Conservation (phyloP, 192 early-diverging fungal genomes). For the Linnemannia exigua region DNA sequence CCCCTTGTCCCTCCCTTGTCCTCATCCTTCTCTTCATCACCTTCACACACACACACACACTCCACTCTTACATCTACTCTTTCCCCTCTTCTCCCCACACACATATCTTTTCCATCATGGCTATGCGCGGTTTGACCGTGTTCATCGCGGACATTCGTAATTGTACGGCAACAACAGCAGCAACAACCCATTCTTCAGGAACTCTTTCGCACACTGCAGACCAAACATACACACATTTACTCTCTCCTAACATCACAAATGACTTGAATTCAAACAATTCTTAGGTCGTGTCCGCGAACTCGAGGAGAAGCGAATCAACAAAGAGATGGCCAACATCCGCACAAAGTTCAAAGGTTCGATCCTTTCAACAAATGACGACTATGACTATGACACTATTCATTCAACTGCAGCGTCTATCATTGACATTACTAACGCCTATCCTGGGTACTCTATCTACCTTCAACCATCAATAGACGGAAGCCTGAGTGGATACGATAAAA, state of each 20-base stretch:
- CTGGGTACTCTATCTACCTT: too few relatives aligned
- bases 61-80: neutral
- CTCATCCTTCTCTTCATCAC: neutral
- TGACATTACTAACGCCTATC: neutral
- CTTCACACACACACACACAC: neutral
- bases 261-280: neutral
- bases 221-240: neutral
- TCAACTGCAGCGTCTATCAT: too few relatives aligned
- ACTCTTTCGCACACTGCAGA: constrained; percentile 6
- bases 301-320: constrained; percentile 99
- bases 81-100: neutral
- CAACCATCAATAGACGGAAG: constrained; percentile 73
- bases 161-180: constrained; percentile 73
- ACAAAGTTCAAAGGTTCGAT: constrained; percentile 95
- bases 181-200: neutral
- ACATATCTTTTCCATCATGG: constrained; percentile 17
- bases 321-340: constrained; percentile 99
- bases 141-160: constrained; percentile 99
- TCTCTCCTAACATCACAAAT: neutral
- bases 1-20: neutral
- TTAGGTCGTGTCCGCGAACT: constrained; percentile 95
- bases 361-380: neutral
- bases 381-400: too few relatives aligned
- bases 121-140: constrained; percentile 93
- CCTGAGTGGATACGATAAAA: constrained; percentile 98